These are phyloP conservation scores for Penicillium sp. DNA, from an alignment of 2,329 filamentous ascomycete species.

Conservation along the genomic window DNA sequence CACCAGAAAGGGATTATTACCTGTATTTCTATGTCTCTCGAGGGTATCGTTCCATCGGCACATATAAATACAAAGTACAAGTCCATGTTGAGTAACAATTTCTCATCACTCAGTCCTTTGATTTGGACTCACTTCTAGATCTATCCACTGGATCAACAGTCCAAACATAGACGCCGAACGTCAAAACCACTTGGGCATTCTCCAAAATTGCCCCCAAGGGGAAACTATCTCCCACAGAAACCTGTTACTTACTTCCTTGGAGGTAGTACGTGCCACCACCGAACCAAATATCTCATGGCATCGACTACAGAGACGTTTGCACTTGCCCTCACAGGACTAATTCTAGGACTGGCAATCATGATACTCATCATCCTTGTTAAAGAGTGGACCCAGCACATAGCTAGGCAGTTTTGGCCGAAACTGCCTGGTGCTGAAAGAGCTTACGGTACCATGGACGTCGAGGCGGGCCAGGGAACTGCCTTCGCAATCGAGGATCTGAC, in stretches of 20 bases:
- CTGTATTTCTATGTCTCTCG: background rate
- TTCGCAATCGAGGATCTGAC: background rate
- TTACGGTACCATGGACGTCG: slow-evolving; percentile 2
- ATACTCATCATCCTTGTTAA: slow-evolving; percentile 7
- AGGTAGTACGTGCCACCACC: background rate
- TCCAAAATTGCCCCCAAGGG: too few relatives aligned
- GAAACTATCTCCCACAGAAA: too few relatives aligned
- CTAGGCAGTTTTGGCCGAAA: slow-evolving; percentile 8
- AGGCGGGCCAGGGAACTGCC: background rate
- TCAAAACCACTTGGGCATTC: too few relatives aligned
- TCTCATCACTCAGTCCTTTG: background rate
- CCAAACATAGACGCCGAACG: too few relatives aligned
- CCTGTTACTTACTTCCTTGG: background rate
- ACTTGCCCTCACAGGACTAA: background rate
- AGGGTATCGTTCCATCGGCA: background rate
- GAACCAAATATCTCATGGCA: background rate
- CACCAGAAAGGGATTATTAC: too few relatives aligned
- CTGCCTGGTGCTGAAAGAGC: background rate
- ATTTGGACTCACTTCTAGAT: too few relatives aligned
- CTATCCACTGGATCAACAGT: too few relatives aligned
- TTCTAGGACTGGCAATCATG: slow-evolving; percentile 2
- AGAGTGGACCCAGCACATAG: slow-evolving; percentile 7
- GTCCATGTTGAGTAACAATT: background rate
- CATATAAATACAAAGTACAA: slow-evolving; percentile 5
- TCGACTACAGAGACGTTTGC: background rate